Conservation (phyloP, 2,329 filamentous ascomycete species). For the Fusarium sublunatum region DNA sequence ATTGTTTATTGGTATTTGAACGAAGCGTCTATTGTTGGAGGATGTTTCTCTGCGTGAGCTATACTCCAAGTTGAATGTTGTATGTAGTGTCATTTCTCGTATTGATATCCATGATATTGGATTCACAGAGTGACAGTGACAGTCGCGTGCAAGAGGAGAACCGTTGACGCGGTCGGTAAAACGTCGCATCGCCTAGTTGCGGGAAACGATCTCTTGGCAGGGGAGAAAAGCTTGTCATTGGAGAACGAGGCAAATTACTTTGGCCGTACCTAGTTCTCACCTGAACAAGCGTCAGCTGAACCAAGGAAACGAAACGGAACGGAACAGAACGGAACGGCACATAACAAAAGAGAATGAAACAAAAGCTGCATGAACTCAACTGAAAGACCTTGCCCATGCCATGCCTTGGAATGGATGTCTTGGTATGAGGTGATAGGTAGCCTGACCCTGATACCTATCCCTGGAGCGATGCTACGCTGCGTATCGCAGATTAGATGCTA, state of each 20-base stretch:
- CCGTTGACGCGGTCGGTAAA: slow-evolving; percentile 1
- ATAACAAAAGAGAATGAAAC: slow-evolving; percentile 31
- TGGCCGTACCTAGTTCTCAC: slow-evolving; percentile 22
- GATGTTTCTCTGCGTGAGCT: background rate
- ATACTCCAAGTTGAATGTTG: background rate
- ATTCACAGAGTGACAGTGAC: background rate
- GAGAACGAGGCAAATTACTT: slow-evolving; percentile 26
- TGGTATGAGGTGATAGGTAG: slow-evolving; percentile 18
- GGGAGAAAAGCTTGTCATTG: slow-evolving; percentile 27
- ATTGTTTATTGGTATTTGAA: slow-evolving; percentile 5
- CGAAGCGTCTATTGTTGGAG: background rate
- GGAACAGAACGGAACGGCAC: slow-evolving; percentile 22
- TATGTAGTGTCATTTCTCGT: too few relatives aligned
- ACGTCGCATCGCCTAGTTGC: slow-evolving; percentile 3
- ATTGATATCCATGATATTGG: too few relatives aligned
- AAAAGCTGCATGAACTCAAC: slow-evolving; percentile 20
- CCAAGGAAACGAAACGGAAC: slow-evolving; percentile 19
- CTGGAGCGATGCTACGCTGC: slow-evolving; percentile 15
- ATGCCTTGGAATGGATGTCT: background rate
- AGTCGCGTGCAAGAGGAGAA: background rate
- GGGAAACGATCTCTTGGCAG: slow-evolving; percentile 38
- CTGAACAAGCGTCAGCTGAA: slow-evolving; percentile 13
- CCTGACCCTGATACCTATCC: background rate
- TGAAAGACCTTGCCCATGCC: slow-evolving; percentile 4
- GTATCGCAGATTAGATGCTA: slow-evolving; percentile 9